Percentiles rank a stretch among this genome's conserved stretches.
These are phyloP conservation scores for Blastomyces gilchristii DNA, from an alignment of 2,329 filamentous ascomycete species.

Conservation along the genomic window DNA sequence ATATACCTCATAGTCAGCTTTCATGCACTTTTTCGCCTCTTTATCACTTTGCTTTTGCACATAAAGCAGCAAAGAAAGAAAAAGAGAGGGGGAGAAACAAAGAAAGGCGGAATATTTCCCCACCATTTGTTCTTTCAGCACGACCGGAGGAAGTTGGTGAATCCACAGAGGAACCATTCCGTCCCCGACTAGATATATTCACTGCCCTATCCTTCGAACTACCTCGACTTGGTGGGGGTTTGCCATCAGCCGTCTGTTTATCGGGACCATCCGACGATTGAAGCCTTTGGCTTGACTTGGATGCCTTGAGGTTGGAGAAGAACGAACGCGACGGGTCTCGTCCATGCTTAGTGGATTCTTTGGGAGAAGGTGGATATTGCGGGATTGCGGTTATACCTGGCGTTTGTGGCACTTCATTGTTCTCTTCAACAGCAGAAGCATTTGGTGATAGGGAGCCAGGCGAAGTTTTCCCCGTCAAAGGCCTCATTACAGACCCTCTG, in stretches of 20 bases:
- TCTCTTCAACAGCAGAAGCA: conserved; percentile 17
- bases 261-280: conserved; percentile 32
- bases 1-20: not conserved
- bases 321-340: conserved; percentile 39
- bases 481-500: conserved; percentile 28
- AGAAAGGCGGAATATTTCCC: conserved; percentile 10
- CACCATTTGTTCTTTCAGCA: conserved; percentile 23
- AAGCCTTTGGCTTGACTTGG: conserved; percentile 35
- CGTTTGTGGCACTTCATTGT: conserved; percentile 23
- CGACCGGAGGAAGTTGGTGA: conserved; percentile 26
- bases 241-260: conserved; percentile 26
- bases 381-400: conserved; percentile 39
- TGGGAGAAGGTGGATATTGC: conserved; percentile 36
- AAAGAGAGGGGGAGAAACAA: not conserved
- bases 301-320: conserved; percentile 39
- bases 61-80: not conserved
- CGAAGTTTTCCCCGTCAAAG: conserved; percentile 27
- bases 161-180: conserved; percentile 34
- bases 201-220: conserved; percentile 36
- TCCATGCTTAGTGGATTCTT: conserved; percentile 31
- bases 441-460: conserved; percentile 23
- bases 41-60: not conserved
- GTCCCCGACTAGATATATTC: conserved; percentile 25
- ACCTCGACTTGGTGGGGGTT: conserved; percentile 30
- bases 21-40: not conserved